phyloP scores from a whole-genome alignment of 306 rosid genomes.

The Corylus avellana region DNA sequence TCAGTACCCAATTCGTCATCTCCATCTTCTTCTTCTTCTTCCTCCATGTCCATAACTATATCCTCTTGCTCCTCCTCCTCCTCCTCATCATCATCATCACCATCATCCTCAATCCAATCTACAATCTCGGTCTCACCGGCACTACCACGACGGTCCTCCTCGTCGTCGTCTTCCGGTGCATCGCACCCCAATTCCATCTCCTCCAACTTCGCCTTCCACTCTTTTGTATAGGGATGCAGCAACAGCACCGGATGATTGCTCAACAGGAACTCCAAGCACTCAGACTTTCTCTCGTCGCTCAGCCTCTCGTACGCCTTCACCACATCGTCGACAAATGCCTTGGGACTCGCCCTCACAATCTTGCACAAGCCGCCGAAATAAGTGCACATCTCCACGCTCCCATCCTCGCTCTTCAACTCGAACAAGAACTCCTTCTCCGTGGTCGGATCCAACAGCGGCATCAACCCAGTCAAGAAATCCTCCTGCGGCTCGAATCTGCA shows the following conservation, averaged over 20 bases:
- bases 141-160: constrained; percentile 32
- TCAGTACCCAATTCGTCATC: constrained; percentile 32
- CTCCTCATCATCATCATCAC: constrained; percentile 23
- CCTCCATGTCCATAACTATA: constrained; percentile 32
- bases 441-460: constrained; percentile 74
- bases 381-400: constrained; percentile 65
- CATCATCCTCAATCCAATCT: constrained; percentile 81
- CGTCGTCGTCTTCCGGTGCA: constrained; percentile 82
- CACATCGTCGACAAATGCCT: constrained; percentile 93
- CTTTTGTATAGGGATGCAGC: constrained; percentile 90
- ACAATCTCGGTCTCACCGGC: constrained; percentile 53
- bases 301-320: constrained; percentile 74
- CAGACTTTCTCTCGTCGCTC: constrained; percentile 78
- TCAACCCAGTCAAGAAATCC: constrained; percentile 51
- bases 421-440: constrained; percentile 68
- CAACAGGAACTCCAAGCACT: constrained; percentile 77
- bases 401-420: constrained; percentile 66
- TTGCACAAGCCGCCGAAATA: constrained; percentile 88
- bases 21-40: constrained; percentile 40
- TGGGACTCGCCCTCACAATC: constrained; percentile 71
- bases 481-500: constrained; percentile 92
- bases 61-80: constrained; percentile 35
- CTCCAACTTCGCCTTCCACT: constrained; percentile 96
- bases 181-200: constrained; percentile 94
- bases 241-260: constrained; percentile 70